A percentile compares a stretch with the other conserved stretches of the same genome.
Conservation (phyloP, 768 basidiomycete species). For the Phylloporus arenicola region DNA sequence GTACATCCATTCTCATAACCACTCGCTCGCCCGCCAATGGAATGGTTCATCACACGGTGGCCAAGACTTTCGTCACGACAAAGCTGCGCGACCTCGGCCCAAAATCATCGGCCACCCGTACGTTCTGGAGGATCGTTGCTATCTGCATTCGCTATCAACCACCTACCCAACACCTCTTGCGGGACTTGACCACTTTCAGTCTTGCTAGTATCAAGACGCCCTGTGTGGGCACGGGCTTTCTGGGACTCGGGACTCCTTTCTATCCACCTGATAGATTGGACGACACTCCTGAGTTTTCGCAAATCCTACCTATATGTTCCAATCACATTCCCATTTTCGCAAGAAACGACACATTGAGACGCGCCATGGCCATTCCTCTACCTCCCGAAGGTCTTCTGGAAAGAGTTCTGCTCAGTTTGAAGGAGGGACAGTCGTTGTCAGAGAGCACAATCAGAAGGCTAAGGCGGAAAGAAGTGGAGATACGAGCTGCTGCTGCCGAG, state of each 20-base stretch:
- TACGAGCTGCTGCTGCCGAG: constrained; percentile 16
- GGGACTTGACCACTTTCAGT: constrained; percentile 18
- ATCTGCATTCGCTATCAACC: constrained; percentile 24
- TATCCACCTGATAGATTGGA: constrained; percentile 2
- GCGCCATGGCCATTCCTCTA: constrained; percentile 19
- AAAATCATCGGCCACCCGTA: constrained; percentile 17
- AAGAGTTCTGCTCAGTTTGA: constrained; percentile 17
- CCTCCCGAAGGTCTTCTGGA: constrained; percentile 19
- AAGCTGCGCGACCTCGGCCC: constrained; percentile 24
- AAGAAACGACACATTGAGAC: constrained; percentile 6
- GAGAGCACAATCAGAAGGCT: constrained; percentile 24
- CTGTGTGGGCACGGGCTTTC: constrained; percentile 19
- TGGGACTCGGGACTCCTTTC: constrained; percentile 15
- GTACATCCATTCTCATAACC: constrained; percentile 23
- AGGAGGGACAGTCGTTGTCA: constrained; percentile 20
- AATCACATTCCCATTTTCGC: not conserved
- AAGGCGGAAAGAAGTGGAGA: constrained; percentile 21
- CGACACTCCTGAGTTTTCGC: constrained; percentile 17
- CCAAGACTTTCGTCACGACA: constrained; percentile 22
- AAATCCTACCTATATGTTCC: constrained; percentile 15
- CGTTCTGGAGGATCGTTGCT: constrained; percentile 24
- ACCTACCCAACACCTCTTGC: constrained; percentile 14
- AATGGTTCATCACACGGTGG: constrained; percentile 26
- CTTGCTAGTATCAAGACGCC: constrained; percentile 22
- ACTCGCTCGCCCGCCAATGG: constrained; percentile 22